Evolutionary conservation across 495 filamentous ascomycete genomes (phyloP), one percentile per base, ranked within the genome.

Genomic region (Hypoxylon trugodes): DNA sequence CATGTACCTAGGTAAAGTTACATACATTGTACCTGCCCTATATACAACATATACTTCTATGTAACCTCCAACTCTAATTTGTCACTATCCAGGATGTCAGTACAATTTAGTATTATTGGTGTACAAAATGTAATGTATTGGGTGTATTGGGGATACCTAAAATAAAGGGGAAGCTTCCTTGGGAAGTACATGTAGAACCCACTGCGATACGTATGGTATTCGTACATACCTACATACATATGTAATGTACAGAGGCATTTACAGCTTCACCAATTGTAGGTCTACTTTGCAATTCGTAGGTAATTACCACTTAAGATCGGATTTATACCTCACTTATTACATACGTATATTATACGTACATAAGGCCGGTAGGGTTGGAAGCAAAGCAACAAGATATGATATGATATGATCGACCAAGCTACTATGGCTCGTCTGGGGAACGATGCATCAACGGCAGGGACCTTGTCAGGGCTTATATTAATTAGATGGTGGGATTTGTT

Each of bases 351-450:
- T 32, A 42, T 37, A 48, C 15, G 22, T 24, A 33, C 35, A 32
- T 37, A 37, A 24, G 9, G 24, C 35, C 6, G n/a, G 19, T 19
- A 54, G 10, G 28, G 28, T 30, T 5, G 28, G 5, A 35, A n/a
- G 3, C 32, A 35, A 35, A 35, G 9, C 32, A 12, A n/a, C n/a
- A n/a, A n/a, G n/a, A n/a, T n/a, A 35, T 4, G 32, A 35, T 8
- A 8, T 12, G 40, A 51, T 18, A 28, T 32, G 57, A 53, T 61
- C 45, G 40, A 37, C 40, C 57, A 41, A 61, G 49, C 25, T 45
- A 37, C 21, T 26, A n/a, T 53, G 32, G 57, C 59, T 63, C 24
- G 35, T 63, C 59, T 55, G 59, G 59, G 59, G 59, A 62, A 48
- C 15, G 48, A 13, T 54, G 58, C 58, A 47, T 61, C 30, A 36